These are phyloP conservation scores for Blastomyces emzantsi DNA, from an alignment of 2,329 filamentous ascomycete genomes.

Conservation along the genomic window DNA sequence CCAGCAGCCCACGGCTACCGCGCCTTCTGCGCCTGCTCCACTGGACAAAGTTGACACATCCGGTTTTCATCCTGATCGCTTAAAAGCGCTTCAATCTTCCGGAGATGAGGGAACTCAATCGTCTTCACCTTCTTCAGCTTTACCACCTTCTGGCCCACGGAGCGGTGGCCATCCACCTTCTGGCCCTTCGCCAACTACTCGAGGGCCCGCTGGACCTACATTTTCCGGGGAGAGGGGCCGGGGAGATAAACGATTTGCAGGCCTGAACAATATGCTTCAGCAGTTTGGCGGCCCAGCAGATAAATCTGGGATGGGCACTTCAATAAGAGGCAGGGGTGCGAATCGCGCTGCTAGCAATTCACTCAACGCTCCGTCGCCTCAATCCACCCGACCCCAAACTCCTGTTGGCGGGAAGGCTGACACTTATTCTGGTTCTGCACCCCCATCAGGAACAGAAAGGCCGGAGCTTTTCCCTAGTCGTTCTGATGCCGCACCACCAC, in stretches of 20 bases:
- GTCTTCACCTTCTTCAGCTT: conserved; percentile 21
- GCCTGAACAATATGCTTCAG: conserved; percentile 41
- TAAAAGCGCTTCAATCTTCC: conserved; percentile 35
- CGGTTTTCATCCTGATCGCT: conserved; percentile 48
- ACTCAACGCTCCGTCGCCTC: conserved; percentile 26
- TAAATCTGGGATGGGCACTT: conserved; percentile 26
- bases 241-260: conserved; percentile 40
- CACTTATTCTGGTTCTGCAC: conserved; percentile 20
- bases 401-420: conserved; percentile 16
- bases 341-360: conserved; percentile 26
- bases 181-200: conserved; percentile 27
- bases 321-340: conserved; percentile 34
- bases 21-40: conserved; percentile 27
- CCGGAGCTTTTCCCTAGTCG: conserved; percentile 29
- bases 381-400: conserved; percentile 26
- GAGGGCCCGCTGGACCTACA: conserved; percentile 32
- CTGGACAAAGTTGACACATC: conserved; percentile 29
- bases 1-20: conserved; percentile 21
- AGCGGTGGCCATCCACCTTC: conserved; percentile 27
- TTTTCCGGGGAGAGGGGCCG: conserved; percentile 33
- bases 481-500: conserved; percentile 19
- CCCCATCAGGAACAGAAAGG: conserved; percentile 20
- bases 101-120: conserved; percentile 18
- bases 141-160: conserved; percentile 36
- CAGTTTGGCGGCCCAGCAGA: conserved; percentile 32